phyloP scores from a whole-genome alignment of 495 filamentous ascomycete species.

The Chaetomium cochliodes region DNA sequence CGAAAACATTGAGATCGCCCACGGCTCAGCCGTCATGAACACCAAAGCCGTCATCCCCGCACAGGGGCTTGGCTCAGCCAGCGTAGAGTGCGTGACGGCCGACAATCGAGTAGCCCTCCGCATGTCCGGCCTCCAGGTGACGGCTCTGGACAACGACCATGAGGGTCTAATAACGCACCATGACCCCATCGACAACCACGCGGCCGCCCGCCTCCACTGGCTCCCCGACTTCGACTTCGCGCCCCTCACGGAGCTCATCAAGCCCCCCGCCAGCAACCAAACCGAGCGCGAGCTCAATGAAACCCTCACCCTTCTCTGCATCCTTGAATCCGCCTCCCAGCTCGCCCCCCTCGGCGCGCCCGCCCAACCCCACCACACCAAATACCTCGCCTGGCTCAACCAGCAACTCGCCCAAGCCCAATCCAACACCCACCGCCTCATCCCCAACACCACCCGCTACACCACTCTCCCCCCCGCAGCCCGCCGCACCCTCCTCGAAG shows the following conservation, averaged over 20 bases:
- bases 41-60: background rate
- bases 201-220: constrained; percentile 39
- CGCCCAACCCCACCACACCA: constrained; percentile 33
- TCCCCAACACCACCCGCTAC: constrained; percentile 19
- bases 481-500: constrained; percentile 22
- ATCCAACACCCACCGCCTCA: constrained; percentile 25
- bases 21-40: constrained; percentile 19
- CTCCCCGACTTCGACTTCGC: constrained; percentile 39
- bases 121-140: constrained; percentile 15
- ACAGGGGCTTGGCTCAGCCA: background rate
- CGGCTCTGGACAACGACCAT: constrained; percentile 33
- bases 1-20: constrained; percentile 39
- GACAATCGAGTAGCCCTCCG: background rate
- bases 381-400: constrained; percentile 37
- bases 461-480: constrained; percentile 11
- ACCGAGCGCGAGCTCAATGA: constrained; percentile 27
- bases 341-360: constrained; percentile 21
- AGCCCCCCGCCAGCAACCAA: constrained; percentile 15
- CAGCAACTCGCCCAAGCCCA: constrained; percentile 23
- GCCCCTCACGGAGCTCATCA: constrained; percentile 26
- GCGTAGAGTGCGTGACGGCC: background rate
- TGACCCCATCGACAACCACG: constrained; percentile 27
- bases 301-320: constrained; percentile 36
- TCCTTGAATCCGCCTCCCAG: constrained; percentile 28
- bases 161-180: too few relatives aligned